Percentiles rank a stretch among this genome's conserved stretches.
phyloP scores from a whole-genome alignment of 345 rosid species.

The Lepidium africanum region DNA sequence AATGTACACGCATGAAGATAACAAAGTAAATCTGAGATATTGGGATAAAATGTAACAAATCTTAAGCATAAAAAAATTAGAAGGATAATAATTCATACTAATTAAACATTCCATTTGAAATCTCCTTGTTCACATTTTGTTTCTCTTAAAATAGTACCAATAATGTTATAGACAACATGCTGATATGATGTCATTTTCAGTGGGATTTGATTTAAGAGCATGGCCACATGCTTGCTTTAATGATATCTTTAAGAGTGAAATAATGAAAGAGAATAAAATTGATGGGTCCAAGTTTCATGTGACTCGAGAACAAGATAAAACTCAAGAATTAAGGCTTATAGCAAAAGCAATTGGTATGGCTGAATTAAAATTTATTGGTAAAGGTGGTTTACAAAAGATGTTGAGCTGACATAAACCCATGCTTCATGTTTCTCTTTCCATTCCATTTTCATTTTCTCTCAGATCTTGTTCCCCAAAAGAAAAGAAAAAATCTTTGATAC shows the following conservation, averaged over 20 bases:
- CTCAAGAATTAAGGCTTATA: background rate
- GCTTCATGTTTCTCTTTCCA: conserved; percentile 23
- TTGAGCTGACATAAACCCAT: conserved; percentile 27
- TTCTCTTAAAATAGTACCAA: conserved; percentile 8
- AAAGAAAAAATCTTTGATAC: background rate
- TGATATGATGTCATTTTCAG: conserved; percentile 29
- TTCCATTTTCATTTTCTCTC: background rate
- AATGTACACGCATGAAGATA: background rate
- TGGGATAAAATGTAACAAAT: too few relatives aligned
- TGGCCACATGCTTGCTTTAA: conserved; percentile 20
- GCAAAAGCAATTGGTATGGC: conserved; percentile 10
- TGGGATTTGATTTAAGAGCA: conserved; percentile 22
- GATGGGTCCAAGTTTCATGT: conserved; percentile 30
- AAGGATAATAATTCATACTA: too few relatives aligned
- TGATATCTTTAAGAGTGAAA: conserved; percentile 9
- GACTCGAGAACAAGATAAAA: background rate
- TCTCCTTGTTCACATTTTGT: background rate
- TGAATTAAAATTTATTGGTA: conserved; percentile 17
- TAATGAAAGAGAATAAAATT: conserved; percentile 1
- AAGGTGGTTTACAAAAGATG: conserved; percentile 5
- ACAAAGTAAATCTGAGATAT: too few relatives aligned
- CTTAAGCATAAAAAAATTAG: too few relatives aligned
- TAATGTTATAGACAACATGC: conserved; percentile 16
- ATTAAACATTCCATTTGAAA: background rate
- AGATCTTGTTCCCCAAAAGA: conserved; percentile 5